Percentiles rank a stretch among this genome's conserved stretches.
phyloP scores from a whole-genome alignment of 1,284 basidiomycete genomes.

The Rhodotorula sp. region DNA sequence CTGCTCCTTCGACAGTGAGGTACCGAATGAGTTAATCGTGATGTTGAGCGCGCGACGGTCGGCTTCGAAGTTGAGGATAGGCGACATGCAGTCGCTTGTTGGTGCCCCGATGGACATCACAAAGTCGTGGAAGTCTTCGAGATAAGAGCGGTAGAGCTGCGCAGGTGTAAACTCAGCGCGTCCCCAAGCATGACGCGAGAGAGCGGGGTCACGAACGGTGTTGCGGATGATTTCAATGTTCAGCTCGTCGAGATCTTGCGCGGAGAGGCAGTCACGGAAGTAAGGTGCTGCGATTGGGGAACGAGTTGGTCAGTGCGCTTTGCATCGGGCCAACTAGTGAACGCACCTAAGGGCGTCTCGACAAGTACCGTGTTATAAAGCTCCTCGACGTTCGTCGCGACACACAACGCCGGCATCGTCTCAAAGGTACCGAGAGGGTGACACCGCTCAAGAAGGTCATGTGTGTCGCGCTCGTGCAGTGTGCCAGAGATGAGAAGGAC shows the following conservation, averaged over 20 bases:
- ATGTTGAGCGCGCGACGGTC: conserved; percentile 97
- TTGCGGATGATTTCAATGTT: conserved; percentile 99
- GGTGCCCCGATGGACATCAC: conserved; percentile 75
- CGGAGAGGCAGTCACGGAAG: conserved; percentile 92
- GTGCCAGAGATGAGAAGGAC: conserved; percentile 97
- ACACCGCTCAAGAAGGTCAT: conserved; percentile 93
- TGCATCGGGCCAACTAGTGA: not conserved
- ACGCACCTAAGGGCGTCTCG: conserved; percentile 88
- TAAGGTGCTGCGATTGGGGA: conserved; percentile 69
- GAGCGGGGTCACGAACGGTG: conserved; percentile 54
- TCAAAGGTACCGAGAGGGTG: conserved; percentile 97
- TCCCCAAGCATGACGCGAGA: not conserved
- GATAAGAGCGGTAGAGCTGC: conserved; percentile 93
- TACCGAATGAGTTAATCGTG: conserved; percentile 98
- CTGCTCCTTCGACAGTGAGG: conserved; percentile 90
- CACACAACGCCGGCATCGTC: conserved; percentile 98
- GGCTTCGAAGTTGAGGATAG: conserved; percentile 91
- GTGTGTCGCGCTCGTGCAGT: conserved; percentile 93
- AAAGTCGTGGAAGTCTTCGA: conserved; percentile 94
- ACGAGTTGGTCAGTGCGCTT: not conserved
- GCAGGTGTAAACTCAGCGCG: not conserved
- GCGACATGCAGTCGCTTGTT: conserved; percentile 84
- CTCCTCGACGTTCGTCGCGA: conserved; percentile 99
- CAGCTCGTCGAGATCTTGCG: conserved; percentile 93
- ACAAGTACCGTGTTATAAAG: conserved; percentile 95